Evolutionary conservation across 129 eudicot genomes (phyloP), one percentile per base, ranked within the genome.

Genomic region (Dittrichia graveolens): DNA sequence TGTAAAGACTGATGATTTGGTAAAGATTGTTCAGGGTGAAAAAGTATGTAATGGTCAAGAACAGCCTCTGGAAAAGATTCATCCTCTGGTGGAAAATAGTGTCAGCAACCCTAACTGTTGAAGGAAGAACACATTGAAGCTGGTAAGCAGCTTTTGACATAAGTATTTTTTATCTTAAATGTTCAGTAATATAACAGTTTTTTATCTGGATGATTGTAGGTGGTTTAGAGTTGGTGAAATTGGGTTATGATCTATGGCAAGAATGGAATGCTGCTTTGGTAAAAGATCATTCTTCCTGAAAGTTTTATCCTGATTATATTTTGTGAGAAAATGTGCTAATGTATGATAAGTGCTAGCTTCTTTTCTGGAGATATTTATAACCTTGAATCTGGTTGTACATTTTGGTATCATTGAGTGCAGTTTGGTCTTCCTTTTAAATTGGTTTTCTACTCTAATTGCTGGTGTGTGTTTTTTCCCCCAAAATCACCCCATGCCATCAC

Each of bases 101-200:
- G 77, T 50, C 9, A 50, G 44, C 70, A 62, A 19, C 7, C 52
- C 61, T 39, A 52, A 62, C 63, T 58, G 50, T 40, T 80, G 54
- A 66, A 3, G 44, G 71, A 50, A 38, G 19, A 2, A 46, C 14
- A 31, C 65, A 63, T 59, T 79, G 69, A 79, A 62, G 42, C 24
- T 34, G 50, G 80, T 78, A 81, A 78, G 77, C 80, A 64, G 80
- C 67, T 75, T 67, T 58, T 46, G 16, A 43, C 10, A 3, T 44
- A 31, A 18, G 42, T 65, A 44, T 13, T 69, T 13, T 76, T 24
- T 78, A 46, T 44, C 72, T 24, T 24, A 24, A 7, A 7, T 19
- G 19, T 37, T 69, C 65, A 5, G 64, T 69, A 48, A 52, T 74
- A 46, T 7, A 46, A 56, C 24, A 63, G 62, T 68, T 4, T 9